Evolutionary conservation across 805 yeast genomes (phyloP).

Genomic region (Pichia sporocuriosa): DNA sequence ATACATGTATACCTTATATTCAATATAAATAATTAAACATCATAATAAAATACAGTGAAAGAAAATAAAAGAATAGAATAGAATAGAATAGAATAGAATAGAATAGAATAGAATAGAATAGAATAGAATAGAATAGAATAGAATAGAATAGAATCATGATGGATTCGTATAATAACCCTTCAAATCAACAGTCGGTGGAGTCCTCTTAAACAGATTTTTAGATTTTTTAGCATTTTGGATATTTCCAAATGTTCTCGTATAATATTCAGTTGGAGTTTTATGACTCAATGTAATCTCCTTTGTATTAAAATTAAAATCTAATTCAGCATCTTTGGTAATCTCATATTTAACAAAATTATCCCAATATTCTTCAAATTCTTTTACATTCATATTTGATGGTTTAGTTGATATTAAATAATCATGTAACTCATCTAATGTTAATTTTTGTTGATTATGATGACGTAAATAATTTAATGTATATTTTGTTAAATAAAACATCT

Average conservation of each 20-base stretch:
- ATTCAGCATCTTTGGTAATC: constrained; percentile 37
- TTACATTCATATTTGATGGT: constrained; percentile 39
- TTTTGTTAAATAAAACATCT: constrained; percentile 56
- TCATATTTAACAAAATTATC: constrained; percentile 34
- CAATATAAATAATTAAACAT: too few species aligned
- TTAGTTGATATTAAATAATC: constrained; percentile 52
- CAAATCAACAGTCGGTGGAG: constrained; percentile 11
- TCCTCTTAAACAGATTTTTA: constrained; percentile 6
- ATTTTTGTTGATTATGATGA: constrained; percentile 54
- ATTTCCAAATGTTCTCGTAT: constrained; percentile 9
- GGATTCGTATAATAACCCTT: constrained; percentile 4
- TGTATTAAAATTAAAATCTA: constrained; percentile 53
- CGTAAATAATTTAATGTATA: constrained; percentile 63
- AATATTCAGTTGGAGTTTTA: constrained; percentile 27
- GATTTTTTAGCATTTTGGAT: constrained; percentile 7
- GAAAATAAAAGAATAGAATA: too few species aligned
- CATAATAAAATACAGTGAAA: too few species aligned
- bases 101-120: neutral
- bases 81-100: neutral
- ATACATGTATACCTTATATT: too few species aligned
- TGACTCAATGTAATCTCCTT: constrained; percentile 38
- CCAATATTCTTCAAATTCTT: constrained; percentile 77
- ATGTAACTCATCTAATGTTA: constrained; percentile 65
- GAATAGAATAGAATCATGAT: neutral
- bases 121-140: neutral